Conservation (phyloP, 2,329 filamentous ascomycete species). For the Coniochaeta pulveracea region DNA sequence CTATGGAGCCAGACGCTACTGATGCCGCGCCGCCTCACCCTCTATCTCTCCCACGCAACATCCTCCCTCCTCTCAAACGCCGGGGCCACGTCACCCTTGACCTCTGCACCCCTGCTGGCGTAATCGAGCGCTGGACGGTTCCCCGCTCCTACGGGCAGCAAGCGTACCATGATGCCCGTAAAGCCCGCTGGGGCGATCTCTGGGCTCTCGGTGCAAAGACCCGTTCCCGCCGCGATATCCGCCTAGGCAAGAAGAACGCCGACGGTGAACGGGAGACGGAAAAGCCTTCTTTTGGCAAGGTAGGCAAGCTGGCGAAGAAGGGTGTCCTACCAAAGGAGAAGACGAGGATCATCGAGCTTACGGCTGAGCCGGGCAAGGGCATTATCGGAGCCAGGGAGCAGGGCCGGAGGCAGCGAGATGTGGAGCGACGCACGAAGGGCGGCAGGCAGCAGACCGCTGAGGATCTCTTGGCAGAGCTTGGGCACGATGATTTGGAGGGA, state of each 20-base stretch:
- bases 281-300: conserved; percentile 17
- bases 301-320: conserved; percentile 31
- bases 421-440: conserved; percentile 26
- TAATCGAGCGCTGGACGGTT: conserved; percentile 88
- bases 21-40: conserved; percentile 32
- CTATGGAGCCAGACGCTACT: conserved; percentile 11
- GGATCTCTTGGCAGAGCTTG: conserved; percentile 28
- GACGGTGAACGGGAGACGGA: conserved; percentile 13
- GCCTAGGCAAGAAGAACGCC: conserved; percentile 37
- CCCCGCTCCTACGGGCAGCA: conserved; percentile 69
- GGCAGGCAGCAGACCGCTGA: conserved; percentile 23
- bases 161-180: conserved; percentile 87
- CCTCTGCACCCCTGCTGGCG: conserved; percentile 75
- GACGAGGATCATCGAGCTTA: conserved; percentile 27
- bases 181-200: conserved; percentile 82
- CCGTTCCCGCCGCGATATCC: conserved; percentile 48
- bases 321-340: conserved; percentile 16
- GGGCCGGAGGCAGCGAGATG: conserved; percentile 18
- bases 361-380: conserved; percentile 19
- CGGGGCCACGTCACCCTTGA: conserved; percentile 83
- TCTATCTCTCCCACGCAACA: conserved; percentile 63
- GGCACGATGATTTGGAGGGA: conserved; percentile 11
- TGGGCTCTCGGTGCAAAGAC: conserved; percentile 96
- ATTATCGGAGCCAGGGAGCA: conserved; percentile 27
- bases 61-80: conserved; percentile 77